Conservation (phyloP, 345 rosid genomes). For the Eucalyptus pauciflora region DNA sequence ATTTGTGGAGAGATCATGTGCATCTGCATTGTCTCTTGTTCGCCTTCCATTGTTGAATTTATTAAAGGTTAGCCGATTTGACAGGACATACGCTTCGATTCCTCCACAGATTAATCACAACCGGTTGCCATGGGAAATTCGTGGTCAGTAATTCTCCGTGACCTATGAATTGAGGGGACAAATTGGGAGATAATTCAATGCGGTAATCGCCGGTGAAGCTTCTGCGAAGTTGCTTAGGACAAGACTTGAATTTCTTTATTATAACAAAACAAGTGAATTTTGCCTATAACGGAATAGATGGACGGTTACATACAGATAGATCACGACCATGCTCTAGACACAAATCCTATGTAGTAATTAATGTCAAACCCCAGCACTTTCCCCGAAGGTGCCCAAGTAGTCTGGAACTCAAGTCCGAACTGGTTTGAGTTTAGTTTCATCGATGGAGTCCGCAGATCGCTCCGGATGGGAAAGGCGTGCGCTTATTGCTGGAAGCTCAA, state of each 20-base stretch:
- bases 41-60: not conserved
- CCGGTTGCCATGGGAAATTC: not conserved
- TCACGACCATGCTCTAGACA: not conserved
- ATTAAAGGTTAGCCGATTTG: not conserved
- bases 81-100: not conserved
- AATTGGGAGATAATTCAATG: not conserved
- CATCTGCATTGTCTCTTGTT: not conserved
- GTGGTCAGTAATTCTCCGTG: not conserved
- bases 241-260: not conserved
- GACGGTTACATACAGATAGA: not conserved
- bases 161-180: not conserved
- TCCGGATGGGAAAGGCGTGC: not conserved
- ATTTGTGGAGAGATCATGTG: not conserved
- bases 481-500: not conserved
- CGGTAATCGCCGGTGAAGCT: not conserved
- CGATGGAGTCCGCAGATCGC: not conserved
- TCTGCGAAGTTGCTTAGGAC: not conserved
- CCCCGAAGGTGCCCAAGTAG: not conserved
- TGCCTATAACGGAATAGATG: not conserved
- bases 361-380: not conserved
- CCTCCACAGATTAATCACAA: no score
- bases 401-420: not conserved
- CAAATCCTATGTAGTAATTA: not conserved
- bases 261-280: not conserved
- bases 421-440: not conserved